Evolutionary conservation across 225 moss, liverwort and hornwort genomes (phyloP).

Genomic region (Lunularia cruciata): DNA sequence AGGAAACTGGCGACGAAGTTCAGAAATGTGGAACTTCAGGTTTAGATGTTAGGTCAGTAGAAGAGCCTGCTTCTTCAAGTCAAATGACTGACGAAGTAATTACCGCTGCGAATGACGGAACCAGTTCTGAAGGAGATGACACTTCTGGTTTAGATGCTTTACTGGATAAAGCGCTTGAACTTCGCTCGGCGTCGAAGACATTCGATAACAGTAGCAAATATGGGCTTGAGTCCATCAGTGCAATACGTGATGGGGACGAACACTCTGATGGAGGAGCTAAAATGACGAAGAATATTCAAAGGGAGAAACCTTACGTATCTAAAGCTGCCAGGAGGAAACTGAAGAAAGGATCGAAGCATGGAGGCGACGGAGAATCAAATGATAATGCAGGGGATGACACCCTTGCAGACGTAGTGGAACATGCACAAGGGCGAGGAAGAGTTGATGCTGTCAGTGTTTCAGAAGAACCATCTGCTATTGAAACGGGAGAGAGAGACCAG

Average conservation of each 20-base stretch:
- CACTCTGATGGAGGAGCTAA: constrained; percentile 31
- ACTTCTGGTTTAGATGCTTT: constrained; percentile 59
- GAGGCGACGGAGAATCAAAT: constrained; percentile 41
- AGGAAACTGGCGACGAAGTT: constrained; percentile 34
- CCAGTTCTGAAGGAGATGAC: constrained; percentile 34
- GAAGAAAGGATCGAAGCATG: constrained; percentile 62
- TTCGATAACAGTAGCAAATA: constrained; percentile 52
- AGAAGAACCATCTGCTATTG: constrained; percentile 29
- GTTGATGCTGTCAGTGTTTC: not conserved
- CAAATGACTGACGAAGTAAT: constrained; percentile 27
- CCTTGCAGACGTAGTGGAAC: constrained; percentile 25
- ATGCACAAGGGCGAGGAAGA: constrained; percentile 24
- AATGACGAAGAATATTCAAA: constrained; percentile 43
- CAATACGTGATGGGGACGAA: constrained; percentile 23
- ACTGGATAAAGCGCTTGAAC: constrained; percentile 77
- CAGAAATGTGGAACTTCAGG: constrained; percentile 9
- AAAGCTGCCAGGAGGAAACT: constrained; percentile 61
- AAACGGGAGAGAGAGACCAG: constrained; percentile 42
- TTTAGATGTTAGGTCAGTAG: constrained; percentile 27
- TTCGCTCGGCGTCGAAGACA: constrained; percentile 56
- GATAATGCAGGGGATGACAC: constrained; percentile 33
- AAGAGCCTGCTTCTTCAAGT: constrained; percentile 21
- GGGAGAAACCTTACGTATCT: constrained; percentile 79
- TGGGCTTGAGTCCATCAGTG: constrained; percentile 54
- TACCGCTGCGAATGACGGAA: constrained; percentile 34